These are phyloP conservation scores for Centrapalus pauciflorus DNA, from an alignment of 129 eudicot species.

Conservation along the genomic window DNA sequence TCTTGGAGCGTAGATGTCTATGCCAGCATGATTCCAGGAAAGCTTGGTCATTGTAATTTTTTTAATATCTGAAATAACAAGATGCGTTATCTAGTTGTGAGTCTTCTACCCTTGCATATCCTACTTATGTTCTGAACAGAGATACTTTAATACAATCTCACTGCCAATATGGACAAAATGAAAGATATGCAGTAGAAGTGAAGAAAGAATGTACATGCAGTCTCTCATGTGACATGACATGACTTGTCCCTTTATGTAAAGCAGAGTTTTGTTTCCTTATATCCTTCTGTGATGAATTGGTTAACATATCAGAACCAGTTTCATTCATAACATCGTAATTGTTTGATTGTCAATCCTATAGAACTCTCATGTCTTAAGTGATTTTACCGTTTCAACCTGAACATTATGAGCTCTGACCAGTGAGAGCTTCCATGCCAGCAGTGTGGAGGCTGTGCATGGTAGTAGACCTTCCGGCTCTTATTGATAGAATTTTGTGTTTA, in stretches of 20 bases:
- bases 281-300: neutral
- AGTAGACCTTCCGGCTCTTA: neutral
- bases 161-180: neutral
- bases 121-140: neutral
- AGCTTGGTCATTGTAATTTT: neutral
- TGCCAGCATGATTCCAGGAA: neutral
- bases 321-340: neutral
- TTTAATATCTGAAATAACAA: neutral
- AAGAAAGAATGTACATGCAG: neutral
- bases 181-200: neutral
- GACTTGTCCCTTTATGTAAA: neutral
- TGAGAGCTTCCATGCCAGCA: neutral
- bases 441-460: conserved; percentile 1
- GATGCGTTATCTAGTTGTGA: neutral
- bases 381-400: neutral
- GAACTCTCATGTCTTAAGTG: neutral
- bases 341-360: neutral
- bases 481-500: neutral
- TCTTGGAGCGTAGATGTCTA: neutral
- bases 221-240: neutral
- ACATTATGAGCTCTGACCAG: neutral
- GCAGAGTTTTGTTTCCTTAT: neutral
- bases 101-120: neutral
- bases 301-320: neutral
- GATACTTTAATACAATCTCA: neutral